phyloP scores from a whole-genome alignment of 2,329 filamentous ascomycete genomes.

The Fusarium phyllophilum region DNA sequence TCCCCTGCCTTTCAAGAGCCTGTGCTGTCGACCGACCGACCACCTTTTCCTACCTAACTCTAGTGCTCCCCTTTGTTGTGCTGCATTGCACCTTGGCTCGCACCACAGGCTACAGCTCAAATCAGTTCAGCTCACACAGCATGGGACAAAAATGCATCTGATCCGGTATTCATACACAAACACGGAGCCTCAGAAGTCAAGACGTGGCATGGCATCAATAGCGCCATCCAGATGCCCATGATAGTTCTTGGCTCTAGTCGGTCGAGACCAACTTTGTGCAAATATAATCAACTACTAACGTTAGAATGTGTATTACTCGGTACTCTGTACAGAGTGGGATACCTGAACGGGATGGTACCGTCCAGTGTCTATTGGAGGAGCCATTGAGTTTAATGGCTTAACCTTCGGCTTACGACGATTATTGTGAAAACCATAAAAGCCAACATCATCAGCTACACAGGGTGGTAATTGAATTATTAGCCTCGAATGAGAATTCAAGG shows the following conservation, averaged over 20 bases:
- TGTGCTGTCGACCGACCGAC: not conserved
- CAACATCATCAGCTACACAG: slow-evolving; percentile 11
- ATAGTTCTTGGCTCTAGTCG: slow-evolving; percentile 6
- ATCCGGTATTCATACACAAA: slow-evolving; percentile 16
- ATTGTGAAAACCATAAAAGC: not conserved
- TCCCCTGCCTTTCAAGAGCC: not conserved
- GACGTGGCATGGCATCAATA: slow-evolving; percentile 34
- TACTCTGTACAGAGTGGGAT: slow-evolving; percentile 5
- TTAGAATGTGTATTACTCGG: not conserved
- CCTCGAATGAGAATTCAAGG: slow-evolving; percentile 26
- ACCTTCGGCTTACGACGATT: slow-evolving; percentile 18
- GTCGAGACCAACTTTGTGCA: slow-evolving; percentile 13
- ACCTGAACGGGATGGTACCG: not conserved
- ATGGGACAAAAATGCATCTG: slow-evolving; percentile 19
- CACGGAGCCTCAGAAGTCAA: slow-evolving; percentile 16
- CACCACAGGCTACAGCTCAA: slow-evolving; percentile 2
- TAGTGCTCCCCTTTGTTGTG: not conserved
- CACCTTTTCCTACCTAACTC: not conserved
- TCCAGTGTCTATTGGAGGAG: not conserved
- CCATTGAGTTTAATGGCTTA: slow-evolving; percentile 28
- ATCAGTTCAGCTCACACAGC: slow-evolving; percentile 3
- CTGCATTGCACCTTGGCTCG: slow-evolving; percentile 1
- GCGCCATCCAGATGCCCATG: slow-evolving; percentile 18
- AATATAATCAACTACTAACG: not conserved
- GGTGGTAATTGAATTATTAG: slow-evolving; percentile 2